Conservation (phyloP, 2,329 filamentous ascomycete genomes). For the Diplodia sapinea region DNA sequence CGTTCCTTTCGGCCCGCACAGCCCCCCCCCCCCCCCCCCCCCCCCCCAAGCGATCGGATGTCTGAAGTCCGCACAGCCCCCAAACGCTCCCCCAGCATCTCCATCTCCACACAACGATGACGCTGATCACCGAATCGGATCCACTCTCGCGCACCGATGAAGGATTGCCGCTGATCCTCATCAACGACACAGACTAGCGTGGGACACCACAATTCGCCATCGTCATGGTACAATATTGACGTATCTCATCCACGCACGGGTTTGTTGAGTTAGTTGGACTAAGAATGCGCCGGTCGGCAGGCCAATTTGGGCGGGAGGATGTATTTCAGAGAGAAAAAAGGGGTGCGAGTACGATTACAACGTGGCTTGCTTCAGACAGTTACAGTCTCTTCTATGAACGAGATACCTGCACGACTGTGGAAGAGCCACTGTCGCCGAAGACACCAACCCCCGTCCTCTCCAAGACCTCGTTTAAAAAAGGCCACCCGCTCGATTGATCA, state of each 20-base stretch:
- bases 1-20: neutral
- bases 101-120: neutral
- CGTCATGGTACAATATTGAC: neutral
- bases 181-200: neutral
- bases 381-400: too few relatives aligned
- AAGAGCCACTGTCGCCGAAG: too few relatives aligned
- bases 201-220: neutral
- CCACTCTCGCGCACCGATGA: neutral
- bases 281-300: neutral
- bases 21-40: too few relatives aligned
- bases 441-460: neutral
- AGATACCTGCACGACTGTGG: neutral
- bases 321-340: neutral
- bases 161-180: conserved; percentile 8
- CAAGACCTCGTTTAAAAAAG: neutral
- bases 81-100: neutral
- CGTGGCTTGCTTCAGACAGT: neutral
- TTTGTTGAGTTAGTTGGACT: neutral
- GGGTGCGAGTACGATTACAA: too few relatives aligned
- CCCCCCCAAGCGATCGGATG: neutral
- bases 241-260: neutral
- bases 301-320: neutral
- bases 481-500: neutral
- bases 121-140: neutral
- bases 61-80: neutral